Conservation (phyloP, 352 stramenopile species). For the Phytophthora cryptogea region DNA sequence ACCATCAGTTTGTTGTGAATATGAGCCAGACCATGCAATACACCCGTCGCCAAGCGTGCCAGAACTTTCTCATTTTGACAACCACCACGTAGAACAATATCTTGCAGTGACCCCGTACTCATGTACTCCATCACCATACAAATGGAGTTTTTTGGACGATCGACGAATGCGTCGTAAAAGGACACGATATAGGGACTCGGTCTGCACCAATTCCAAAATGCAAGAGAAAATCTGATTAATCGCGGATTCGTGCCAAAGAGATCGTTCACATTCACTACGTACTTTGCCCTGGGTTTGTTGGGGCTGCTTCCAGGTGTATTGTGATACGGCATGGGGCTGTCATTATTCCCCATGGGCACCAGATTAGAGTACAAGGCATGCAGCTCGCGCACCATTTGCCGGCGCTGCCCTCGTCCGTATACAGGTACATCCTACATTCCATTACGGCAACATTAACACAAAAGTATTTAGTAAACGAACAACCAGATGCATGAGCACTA, state of each 20-base stretch:
- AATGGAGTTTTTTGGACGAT: conserved; percentile 87
- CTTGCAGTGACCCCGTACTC: conserved; percentile 90
- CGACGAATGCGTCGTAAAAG: conserved; percentile 93
- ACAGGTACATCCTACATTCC: conserved; percentile 76
- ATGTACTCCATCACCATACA: conserved; percentile 95
- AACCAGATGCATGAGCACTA: background rate
- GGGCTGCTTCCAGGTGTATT: conserved; percentile 17
- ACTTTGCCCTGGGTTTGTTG: conserved; percentile 49
- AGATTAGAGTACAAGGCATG: conserved; percentile 91
- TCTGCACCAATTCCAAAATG: conserved; percentile 33
- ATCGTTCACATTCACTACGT: conserved; percentile 6
- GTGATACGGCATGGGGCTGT: conserved; percentile 30
- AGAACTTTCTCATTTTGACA: conserved; percentile 87
- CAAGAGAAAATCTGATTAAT: too few relatives aligned
- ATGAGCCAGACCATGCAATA: conserved; percentile 82
- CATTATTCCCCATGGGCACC: conserved; percentile 66
- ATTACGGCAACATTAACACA: background rate
- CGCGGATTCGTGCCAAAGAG: too few relatives aligned
- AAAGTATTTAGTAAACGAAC: conserved; percentile 15
- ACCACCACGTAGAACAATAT: conserved; percentile 84
- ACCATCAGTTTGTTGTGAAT: conserved; percentile 91
- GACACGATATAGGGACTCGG: conserved; percentile 90
- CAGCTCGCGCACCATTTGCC: conserved; percentile 91
- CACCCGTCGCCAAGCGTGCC: conserved; percentile 64
- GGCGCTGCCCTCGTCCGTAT: conserved; percentile 79